Percentiles rank a stretch among this genome's conserved stretches.
phyloP scores from a whole-genome alignment of 305 asterid genomes.

The Fraxinus baroniana region DNA sequence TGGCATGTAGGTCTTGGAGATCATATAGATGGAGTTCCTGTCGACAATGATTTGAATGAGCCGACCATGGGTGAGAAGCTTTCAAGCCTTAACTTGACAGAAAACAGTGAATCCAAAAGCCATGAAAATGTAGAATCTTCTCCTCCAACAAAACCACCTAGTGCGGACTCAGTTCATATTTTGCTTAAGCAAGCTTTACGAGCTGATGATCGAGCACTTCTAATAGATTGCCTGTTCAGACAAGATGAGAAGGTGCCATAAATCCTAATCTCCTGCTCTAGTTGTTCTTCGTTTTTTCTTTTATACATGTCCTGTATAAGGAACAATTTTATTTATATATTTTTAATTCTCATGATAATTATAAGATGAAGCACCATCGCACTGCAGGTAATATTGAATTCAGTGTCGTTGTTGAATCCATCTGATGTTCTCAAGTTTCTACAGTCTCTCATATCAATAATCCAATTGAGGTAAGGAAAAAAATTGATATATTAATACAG shows the following conservation, averaged over 20 bases:
- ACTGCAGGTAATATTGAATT: constrained; percentile 72
- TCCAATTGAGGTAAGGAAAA: constrained; percentile 60
- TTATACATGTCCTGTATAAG: too few relatives aligned
- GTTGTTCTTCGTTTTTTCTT: not conserved
- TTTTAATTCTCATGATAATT: not conserved
- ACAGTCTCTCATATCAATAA: constrained; percentile 62
- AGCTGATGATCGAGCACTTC: constrained; percentile 81
- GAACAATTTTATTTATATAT: not conserved
- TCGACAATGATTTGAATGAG: constrained; percentile 56
- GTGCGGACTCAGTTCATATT: constrained; percentile 85
- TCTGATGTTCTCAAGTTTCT: constrained; percentile 80
- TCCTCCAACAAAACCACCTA: constrained; percentile 62
- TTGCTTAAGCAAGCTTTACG: constrained; percentile 85
- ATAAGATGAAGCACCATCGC: constrained; percentile 15
- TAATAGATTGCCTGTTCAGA: constrained; percentile 72
- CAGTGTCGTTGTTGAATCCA: constrained; percentile 65
- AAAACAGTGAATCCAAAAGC: constrained; percentile 23
- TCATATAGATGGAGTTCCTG: constrained; percentile 39
- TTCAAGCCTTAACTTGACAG: constrained; percentile 61
- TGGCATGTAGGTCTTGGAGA: constrained; percentile 46
- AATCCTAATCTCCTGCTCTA: not conserved
- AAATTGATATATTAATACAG: not conserved
- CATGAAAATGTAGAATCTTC: constrained; percentile 34
- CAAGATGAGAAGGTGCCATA: constrained; percentile 79
- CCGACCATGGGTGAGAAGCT: constrained; percentile 97